Percentiles rank a stretch among this genome's conserved stretches.
Conservation (phyloP, 2,329 filamentous ascomycete species). For the Pseudonectria buxi region DNA sequence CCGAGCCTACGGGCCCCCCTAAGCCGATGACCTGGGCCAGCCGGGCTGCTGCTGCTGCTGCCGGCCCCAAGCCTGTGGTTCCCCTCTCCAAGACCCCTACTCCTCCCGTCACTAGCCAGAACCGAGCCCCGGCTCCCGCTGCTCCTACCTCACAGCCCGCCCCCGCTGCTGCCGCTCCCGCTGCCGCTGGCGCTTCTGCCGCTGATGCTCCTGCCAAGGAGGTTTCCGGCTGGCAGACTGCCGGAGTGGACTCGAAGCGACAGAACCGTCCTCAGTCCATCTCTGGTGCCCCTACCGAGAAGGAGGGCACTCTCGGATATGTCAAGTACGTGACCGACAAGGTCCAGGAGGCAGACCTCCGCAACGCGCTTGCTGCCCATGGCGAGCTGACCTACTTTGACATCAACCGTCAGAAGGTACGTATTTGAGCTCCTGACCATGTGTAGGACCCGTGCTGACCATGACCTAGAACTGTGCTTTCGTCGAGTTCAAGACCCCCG, state of each 20-base stretch:
- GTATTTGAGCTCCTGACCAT: slow-evolving; percentile 11
- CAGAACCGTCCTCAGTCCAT: slow-evolving; percentile 68
- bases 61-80: slow-evolving; percentile 46
- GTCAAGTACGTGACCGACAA: slow-evolving; percentile 94
- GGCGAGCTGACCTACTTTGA: slow-evolving; percentile 69
- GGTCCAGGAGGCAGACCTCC: slow-evolving; percentile 68
- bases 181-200: slow-evolving; percentile 34
- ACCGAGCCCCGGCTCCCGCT: slow-evolving; percentile 46
- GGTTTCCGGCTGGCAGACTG: slow-evolving; percentile 69
- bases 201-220: slow-evolving; percentile 45
- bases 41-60: slow-evolving; percentile 54
- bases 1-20: slow-evolving; percentile 38
- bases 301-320: slow-evolving; percentile 76
- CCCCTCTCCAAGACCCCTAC: slow-evolving; percentile 52
- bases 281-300: slow-evolving; percentile 53
- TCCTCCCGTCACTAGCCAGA: slow-evolving; percentile 40
- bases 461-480: slow-evolving; percentile 81
- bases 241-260: slow-evolving; percentile 75
- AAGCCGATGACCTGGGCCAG: slow-evolving; percentile 73
- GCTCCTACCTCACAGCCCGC: slow-evolving; percentile 30
- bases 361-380: slow-evolving; percentile 61
- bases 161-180: slow-evolving; percentile 33
- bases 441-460: slow-evolving; percentile 7
- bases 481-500: slow-evolving; percentile 78
- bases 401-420: slow-evolving; percentile 76